phyloP scores from a whole-genome alignment of 257 asterid genomes.

The Schizonepeta tenuifolia region DNA sequence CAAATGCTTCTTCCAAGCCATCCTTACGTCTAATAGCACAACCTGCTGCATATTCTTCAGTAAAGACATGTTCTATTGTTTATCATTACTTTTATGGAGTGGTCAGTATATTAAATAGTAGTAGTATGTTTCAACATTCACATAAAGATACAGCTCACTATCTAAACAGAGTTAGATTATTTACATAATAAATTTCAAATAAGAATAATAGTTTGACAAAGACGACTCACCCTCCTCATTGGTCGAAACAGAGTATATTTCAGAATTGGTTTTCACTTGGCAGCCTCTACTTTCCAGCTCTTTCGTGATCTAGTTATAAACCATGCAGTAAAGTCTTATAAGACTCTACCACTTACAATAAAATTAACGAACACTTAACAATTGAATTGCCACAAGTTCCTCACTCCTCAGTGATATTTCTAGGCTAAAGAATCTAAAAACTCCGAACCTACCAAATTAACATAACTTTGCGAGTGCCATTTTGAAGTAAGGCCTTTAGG shows the following conservation, averaged over 20 bases:
- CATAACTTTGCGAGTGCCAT: conserved; percentile 59
- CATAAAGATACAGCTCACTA: not conserved
- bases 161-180: not conserved
- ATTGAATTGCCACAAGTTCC: not conserved
- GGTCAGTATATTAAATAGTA: too few species aligned
- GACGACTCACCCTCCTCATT: conserved; percentile 47
- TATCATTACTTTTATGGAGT: not conserved
- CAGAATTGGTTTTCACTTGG: conserved; percentile 43
- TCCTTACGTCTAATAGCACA: conserved; percentile 48
- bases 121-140: too few species aligned
- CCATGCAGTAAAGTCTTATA: not conserved
- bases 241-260: conserved; percentile 6
- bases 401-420: too few species aligned
- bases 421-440: not conserved
- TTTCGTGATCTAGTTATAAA: conserved; percentile 47
- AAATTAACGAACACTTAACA: too few species aligned
- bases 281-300: conserved; percentile 66
- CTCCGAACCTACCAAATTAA: conserved; percentile 43
- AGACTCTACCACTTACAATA: not conserved
- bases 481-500: conserved; percentile 66
- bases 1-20: conserved; percentile 50
- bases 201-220: not conserved
- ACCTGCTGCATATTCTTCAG: conserved; percentile 36
- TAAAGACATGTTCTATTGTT: too few species aligned
- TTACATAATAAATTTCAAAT: not conserved